These are phyloP conservation scores for Hygrophorus pudorinus DNA, from an alignment of 768 basidiomycete species.

Conservation along the genomic window DNA sequence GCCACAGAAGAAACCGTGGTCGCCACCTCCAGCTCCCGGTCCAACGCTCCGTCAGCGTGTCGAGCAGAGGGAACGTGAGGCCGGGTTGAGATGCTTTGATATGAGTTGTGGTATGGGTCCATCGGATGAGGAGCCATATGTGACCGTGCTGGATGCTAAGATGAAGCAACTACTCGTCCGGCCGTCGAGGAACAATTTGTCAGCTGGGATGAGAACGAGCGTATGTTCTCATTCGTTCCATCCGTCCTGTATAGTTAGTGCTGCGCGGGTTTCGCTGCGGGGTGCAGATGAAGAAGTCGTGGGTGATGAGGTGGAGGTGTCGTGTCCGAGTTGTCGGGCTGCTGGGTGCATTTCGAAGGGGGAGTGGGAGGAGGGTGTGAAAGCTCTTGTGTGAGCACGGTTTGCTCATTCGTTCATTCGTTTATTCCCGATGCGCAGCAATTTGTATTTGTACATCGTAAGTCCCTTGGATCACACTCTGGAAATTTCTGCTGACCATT, in stretches of 20 bases:
- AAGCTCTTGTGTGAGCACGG: conserved; percentile 15
- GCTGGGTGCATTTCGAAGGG: conserved; percentile 46
- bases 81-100: conserved; percentile 64
- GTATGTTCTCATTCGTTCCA: conserved; percentile 66
- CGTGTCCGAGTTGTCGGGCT: conserved; percentile 62
- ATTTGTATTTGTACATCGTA: neutral
- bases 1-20: conserved; percentile 40
- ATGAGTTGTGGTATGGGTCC: conserved; percentile 68
- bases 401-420: neutral
- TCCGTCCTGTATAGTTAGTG: conserved; percentile 58
- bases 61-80: conserved; percentile 63
- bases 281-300: conserved; percentile 36
- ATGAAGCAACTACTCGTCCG: conserved; percentile 31
- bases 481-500: too few species aligned
- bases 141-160: conserved; percentile 19
- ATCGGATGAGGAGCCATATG: conserved; percentile 57
- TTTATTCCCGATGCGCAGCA: neutral
- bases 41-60: conserved; percentile 63
- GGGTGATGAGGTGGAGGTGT: conserved; percentile 47
- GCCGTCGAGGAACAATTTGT: conserved; percentile 12
- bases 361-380: conserved; percentile 49
- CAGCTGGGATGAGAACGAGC: conserved; percentile 9
- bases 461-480: neutral
- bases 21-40: conserved; percentile 53
- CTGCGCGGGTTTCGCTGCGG: conserved; percentile 54